A percentile compares a stretch with the other conserved stretches of the same genome.
These are phyloP conservation scores for Mrakia blollopis DNA, from an alignment of 768 basidiomycete genomes.

Conservation along the genomic window DNA sequence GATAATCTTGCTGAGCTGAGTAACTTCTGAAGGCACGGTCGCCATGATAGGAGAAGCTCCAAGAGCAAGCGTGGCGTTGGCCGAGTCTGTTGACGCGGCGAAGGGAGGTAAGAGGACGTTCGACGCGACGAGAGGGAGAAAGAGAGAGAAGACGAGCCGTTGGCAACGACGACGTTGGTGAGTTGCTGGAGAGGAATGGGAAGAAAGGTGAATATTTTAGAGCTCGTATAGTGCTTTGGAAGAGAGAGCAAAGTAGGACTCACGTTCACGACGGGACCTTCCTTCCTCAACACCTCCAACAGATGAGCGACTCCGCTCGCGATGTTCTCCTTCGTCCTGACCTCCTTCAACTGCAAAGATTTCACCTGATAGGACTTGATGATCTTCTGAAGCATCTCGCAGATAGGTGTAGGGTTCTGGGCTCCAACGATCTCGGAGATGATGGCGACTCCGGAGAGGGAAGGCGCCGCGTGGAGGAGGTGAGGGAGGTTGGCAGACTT, in stretches of 20 bases:
- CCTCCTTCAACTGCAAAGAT: background rate
- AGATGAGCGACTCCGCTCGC: constrained; percentile 46
- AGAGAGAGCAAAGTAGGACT: constrained; percentile 13
- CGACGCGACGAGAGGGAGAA: background rate
- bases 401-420: constrained; percentile 47
- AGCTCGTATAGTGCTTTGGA: too few relatives aligned
- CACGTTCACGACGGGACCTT: constrained; percentile 66
- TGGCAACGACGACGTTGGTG: constrained; percentile 81
- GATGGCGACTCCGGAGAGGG: constrained; percentile 77
- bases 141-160: constrained; percentile 37
- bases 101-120: background rate
- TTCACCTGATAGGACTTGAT: constrained; percentile 8
- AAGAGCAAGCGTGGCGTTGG: constrained; percentile 80
- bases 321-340: constrained; percentile 10
- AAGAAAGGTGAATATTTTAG: too few relatives aligned
- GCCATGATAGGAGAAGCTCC: constrained; percentile 95
- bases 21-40: constrained; percentile 72
- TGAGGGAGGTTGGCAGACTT: constrained; percentile 71
- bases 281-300: constrained; percentile 52
- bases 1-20: constrained; percentile 62
- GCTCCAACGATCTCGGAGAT: constrained; percentile 81
- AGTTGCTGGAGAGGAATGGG: constrained; percentile 55
- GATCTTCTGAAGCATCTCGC: constrained; percentile 18
- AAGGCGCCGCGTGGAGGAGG: constrained; percentile 50
- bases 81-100: constrained; percentile 54